phyloP scores from a whole-genome alignment of 2,329 filamentous ascomycete species.

The Fusarium sp. region DNA sequence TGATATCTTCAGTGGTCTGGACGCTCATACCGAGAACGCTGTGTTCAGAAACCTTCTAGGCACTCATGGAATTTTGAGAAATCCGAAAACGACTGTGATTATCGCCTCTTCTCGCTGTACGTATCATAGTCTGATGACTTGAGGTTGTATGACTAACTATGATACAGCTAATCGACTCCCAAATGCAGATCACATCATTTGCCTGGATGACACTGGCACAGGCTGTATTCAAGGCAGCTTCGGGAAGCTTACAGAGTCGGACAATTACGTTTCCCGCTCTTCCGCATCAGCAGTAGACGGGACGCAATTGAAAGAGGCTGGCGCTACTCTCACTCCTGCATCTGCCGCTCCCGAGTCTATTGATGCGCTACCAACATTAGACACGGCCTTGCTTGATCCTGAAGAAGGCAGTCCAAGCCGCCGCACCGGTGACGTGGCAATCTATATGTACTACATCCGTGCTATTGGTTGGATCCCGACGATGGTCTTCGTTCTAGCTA shows the following conservation, averaged over 20 bases:
- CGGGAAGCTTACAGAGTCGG: constrained; percentile 5
- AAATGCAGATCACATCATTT: constrained; percentile 30
- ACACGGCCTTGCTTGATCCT: constrained; percentile 9
- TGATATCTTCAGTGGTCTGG: constrained; percentile 50
- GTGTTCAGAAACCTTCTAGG: constrained; percentile 44
- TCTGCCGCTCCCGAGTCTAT: neutral
- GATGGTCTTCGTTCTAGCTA: constrained; percentile 33
- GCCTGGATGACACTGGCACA: constrained; percentile 11
- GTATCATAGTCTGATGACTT: accelerated
- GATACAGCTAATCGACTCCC: constrained; percentile 20
- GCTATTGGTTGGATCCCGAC: constrained; percentile 44
- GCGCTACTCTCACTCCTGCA: neutral
- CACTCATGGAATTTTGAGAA: constrained; percentile 35
- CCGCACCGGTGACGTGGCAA: constrained; percentile 32
- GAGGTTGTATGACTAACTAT: neutral
- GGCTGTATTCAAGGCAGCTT: constrained; percentile 24
- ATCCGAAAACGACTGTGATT: constrained; percentile 18
- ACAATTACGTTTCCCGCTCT: constrained; percentile 28
- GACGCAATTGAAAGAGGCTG: neutral
- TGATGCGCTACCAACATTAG: neutral
- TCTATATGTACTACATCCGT: constrained; percentile 45
- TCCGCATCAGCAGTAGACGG: neutral
- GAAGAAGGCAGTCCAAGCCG: constrained; percentile 15
- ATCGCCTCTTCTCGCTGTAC: constrained; percentile 30
- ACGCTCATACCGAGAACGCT: constrained; percentile 42